These are phyloP conservation scores for Fraxinus greggii DNA, from an alignment of 305 asterid species.

Conservation along the genomic window DNA sequence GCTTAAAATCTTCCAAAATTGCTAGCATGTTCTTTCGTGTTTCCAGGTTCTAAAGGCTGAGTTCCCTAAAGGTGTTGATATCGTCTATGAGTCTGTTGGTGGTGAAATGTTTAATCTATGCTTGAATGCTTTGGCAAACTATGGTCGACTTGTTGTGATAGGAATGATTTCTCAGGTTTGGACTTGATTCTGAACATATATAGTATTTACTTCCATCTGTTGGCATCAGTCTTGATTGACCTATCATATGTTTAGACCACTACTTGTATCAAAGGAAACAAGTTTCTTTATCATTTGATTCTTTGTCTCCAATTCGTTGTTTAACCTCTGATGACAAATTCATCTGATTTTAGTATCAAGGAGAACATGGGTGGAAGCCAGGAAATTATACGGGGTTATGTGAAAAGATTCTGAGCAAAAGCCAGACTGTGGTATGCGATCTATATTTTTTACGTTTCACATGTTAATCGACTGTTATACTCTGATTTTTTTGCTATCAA, in stretches of 20 bases:
- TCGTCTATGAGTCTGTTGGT: conserved; percentile 90
- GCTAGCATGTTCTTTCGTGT: neutral
- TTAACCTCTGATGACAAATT: neutral
- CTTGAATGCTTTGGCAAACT: conserved; percentile 80
- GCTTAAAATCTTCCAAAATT: neutral
- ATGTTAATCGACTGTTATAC: neutral
- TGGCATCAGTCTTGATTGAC: conserved; percentile 2
- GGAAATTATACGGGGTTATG: conserved; percentile 77
- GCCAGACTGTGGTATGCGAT: conserved; percentile 86
- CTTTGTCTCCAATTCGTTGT: conserved; percentile 17
- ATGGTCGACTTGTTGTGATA: conserved; percentile 87
- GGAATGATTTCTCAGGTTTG: conserved; percentile 98
- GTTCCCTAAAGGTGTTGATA: conserved; percentile 87
- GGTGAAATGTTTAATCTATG: conserved; percentile 89
- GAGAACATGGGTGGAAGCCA: conserved; percentile 94
- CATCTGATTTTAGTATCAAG: conserved; percentile 74
- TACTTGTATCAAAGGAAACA: neutral
- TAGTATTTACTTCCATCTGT: neutral
- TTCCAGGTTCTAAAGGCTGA: conserved; percentile 75
- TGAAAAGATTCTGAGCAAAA: conserved; percentile 84
- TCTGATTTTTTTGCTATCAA: neutral
- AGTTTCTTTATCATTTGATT: conserved; percentile 9
- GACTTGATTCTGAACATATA: neutral
- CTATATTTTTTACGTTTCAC: neutral
- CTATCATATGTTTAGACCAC: neutral